Percentiles rank a stretch among this genome's conserved stretches.
phyloP scores from a whole-genome alignment of 2,329 filamentous ascomycete species.

The Aspergillus nomiae region DNA sequence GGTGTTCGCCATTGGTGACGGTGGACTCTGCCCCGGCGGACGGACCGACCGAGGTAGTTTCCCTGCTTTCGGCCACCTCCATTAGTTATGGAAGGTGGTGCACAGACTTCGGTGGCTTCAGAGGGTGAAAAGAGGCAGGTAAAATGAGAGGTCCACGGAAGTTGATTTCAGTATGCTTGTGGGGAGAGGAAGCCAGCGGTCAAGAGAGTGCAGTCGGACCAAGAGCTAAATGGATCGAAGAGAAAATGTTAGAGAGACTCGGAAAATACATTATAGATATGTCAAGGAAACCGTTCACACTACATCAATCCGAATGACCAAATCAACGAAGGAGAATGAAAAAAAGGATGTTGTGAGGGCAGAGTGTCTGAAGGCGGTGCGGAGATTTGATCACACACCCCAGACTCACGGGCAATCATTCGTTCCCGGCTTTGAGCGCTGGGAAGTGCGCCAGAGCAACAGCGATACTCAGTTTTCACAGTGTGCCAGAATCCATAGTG shows the following conservation, averaged over 20 bases:
- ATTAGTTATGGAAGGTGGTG: slow-evolving; percentile 26
- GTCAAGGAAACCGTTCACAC: slow-evolving; percentile 15
- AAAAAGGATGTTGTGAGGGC: slow-evolving; percentile 23
- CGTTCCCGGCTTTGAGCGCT: slow-evolving; percentile 22
- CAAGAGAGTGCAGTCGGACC: slow-evolving; percentile 10
- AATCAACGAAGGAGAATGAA: slow-evolving; percentile 9
- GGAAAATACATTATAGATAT: neutral
- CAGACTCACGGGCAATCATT: slow-evolving; percentile 29
- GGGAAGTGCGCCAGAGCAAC: slow-evolving; percentile 25
- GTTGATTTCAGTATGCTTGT: slow-evolving; percentile 22
- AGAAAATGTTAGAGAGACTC: slow-evolving; percentile 26
- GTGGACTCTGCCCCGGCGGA: slow-evolving; percentile 35
- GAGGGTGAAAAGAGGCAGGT: neutral
- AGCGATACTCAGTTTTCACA: slow-evolving; percentile 8
- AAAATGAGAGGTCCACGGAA: slow-evolving; percentile 2
- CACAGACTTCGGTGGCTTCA: slow-evolving; percentile 1
- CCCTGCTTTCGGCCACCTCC: slow-evolving; percentile 43
- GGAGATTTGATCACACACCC: slow-evolving; percentile 42
- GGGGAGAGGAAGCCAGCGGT: slow-evolving; percentile 13
- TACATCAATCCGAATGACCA: neutral
- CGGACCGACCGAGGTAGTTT: slow-evolving; percentile 37
- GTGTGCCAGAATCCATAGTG: neutral
- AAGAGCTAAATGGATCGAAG: slow-evolving; percentile 23
- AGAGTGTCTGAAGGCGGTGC: slow-evolving; percentile 40
- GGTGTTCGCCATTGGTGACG: slow-evolving; percentile 39